phyloP scores from a whole-genome alignment of 228 moss, liverwort and hornwort genomes.

The Sphagnum magellanicum region DNA sequence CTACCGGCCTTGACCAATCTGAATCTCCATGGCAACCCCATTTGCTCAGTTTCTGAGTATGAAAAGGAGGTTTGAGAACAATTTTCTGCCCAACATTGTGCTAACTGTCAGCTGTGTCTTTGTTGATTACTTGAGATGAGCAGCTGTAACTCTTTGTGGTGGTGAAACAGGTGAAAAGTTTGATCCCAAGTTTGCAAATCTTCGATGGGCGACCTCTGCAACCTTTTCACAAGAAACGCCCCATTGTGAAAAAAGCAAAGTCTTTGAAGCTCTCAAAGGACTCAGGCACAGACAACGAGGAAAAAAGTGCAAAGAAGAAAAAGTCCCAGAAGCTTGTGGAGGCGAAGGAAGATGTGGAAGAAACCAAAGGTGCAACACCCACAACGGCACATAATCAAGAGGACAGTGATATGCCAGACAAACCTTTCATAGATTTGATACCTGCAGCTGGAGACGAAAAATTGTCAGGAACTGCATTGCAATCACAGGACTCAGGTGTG shows the following conservation, averaged over 20 bases:
- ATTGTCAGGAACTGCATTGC: constrained; percentile 9
- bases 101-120: too few species aligned
- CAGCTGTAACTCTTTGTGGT: not conserved
- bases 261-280: constrained; percentile 19
- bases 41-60: constrained; percentile 50
- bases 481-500: constrained; percentile 65
- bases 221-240: constrained; percentile 40
- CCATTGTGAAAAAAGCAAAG: constrained; percentile 24
- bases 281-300: not conserved
- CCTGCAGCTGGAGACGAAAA: constrained; percentile 9
- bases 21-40: constrained; percentile 69
- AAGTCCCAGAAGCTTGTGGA: not conserved
- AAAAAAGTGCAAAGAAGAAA: not conserved
- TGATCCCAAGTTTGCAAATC: constrained; percentile 65
- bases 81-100: too few species aligned
- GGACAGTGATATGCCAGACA: constrained; percentile 24
- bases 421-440: constrained; percentile 28
- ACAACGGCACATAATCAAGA: constrained; percentile 3
- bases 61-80: constrained; percentile 43
- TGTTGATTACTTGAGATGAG: too few species aligned
- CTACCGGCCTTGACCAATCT: constrained; percentile 68
- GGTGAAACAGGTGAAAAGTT: constrained; percentile 42
- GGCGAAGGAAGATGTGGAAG: not conserved
- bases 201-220: constrained; percentile 77
- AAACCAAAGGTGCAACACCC: constrained; percentile 9